These are phyloP conservation scores for Lagerstroemia speciosa DNA, from an alignment of 345 rosid genomes.

Conservation along the genomic window DNA sequence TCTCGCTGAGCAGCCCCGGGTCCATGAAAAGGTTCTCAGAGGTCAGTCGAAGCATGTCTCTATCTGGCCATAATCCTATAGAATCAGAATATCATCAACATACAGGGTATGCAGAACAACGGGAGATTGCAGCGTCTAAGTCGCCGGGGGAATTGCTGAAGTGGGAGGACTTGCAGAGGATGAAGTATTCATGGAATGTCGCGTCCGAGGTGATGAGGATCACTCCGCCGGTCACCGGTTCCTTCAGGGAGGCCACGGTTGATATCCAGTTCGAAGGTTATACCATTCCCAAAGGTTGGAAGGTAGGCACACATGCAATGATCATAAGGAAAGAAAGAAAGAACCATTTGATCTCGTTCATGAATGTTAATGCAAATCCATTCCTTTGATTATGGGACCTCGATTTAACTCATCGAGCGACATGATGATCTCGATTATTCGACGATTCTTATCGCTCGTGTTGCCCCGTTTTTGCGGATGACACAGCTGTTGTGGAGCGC, in stretches of 20 bases:
- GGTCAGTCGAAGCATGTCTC: conserved; percentile 1
- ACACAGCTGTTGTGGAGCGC: not conserved
- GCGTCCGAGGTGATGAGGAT: conserved; percentile 8
- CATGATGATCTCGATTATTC: too few relatives aligned
- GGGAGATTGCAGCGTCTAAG: conserved; percentile 13
- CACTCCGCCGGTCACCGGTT: conserved; percentile 1
- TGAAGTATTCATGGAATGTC: conserved; percentile 12
- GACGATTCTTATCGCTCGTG: too few relatives aligned
- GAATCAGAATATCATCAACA: too few relatives aligned
- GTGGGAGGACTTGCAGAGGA: conserved; percentile 14
- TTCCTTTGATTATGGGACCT: too few relatives aligned
- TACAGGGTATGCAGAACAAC: conserved; percentile 16
- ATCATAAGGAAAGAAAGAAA: too few relatives aligned
- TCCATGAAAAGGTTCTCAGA: conserved; percentile 7
- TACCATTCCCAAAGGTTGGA: conserved; percentile 46
- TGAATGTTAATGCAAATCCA: too few relatives aligned
- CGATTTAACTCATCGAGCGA: too few relatives aligned
- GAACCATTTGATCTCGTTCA: too few relatives aligned
- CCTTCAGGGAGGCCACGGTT: conserved; percentile 18
- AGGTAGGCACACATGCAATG: conserved; percentile 13
- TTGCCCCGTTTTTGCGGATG: not conserved
- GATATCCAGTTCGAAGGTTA: conserved; percentile 28
- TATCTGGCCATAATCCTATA: not conserved
- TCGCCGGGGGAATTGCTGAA: conserved; percentile 8
- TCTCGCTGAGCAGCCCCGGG: conserved; percentile 19